Conservation (phyloP, 1,284 basidiomycete species). For the Ceratobasidium sp. region DNA sequence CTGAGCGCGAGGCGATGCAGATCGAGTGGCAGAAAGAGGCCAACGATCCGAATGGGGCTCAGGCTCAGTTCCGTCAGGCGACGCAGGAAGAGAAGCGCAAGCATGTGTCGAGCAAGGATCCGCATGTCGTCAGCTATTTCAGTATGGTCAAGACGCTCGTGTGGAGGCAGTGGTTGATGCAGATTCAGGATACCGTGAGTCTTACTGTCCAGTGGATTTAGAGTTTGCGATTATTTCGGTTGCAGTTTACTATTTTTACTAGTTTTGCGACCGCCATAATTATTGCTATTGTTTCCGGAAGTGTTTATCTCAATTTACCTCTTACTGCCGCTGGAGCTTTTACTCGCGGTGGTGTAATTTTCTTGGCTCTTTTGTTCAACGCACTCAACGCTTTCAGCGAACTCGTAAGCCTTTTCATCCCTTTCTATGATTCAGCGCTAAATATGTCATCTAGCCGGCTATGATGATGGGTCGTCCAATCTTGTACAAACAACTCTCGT, state of each 20-base stretch:
- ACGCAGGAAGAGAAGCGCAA: constrained; percentile 82
- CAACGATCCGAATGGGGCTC: constrained; percentile 64
- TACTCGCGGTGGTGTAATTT: constrained; percentile 82
- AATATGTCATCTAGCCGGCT: constrained; percentile 53
- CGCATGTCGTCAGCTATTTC: constrained; percentile 83
- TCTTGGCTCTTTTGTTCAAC: constrained; percentile 70
- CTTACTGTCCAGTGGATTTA: no score
- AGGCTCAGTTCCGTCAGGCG: constrained; percentile 79
- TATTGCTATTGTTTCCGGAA: constrained; percentile 79
- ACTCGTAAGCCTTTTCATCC: constrained; percentile 50
- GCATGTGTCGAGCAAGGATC: constrained; percentile 82
- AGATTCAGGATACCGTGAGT: constrained; percentile 69
- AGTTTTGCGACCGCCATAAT: constrained; percentile 46
- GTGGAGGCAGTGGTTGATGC: constrained; percentile 77
- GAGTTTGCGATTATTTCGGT: constrained; percentile 57
- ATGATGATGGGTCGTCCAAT: constrained; percentile 81
- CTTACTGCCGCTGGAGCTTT: constrained; percentile 80
- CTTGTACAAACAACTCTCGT: constrained; percentile 65
- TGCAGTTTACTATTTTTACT: constrained; percentile 46
- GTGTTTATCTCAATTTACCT: constrained; percentile 76
- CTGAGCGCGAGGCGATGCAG: constrained; percentile 54
- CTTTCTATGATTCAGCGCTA: not conserved
- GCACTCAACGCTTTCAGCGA: constrained; percentile 81
- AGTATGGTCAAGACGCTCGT: constrained; percentile 77
- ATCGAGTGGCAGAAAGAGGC: constrained; percentile 69